These are phyloP conservation scores for Cercospora sp. DNA, from an alignment of 2,329 filamentous ascomycete species.

Conservation along the genomic window DNA sequence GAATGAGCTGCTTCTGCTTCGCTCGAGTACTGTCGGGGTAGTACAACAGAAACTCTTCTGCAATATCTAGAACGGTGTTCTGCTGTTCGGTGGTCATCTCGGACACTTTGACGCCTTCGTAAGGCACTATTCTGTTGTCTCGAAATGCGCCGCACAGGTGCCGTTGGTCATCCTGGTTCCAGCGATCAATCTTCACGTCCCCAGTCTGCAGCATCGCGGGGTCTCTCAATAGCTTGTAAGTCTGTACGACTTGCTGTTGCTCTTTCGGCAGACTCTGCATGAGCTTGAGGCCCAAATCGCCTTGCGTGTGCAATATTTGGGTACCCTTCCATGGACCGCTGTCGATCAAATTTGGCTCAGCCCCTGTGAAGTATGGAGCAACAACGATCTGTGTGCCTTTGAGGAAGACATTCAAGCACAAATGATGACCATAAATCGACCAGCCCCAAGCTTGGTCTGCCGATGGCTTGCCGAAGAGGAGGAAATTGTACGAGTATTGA, in stretches of 20 bases:
- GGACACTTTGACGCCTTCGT: slow-evolving; percentile 62
- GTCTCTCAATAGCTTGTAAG: slow-evolving; percentile 63
- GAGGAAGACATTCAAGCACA: slow-evolving; percentile 71
- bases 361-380: slow-evolving; percentile 75
- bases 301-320: slow-evolving; percentile 65
- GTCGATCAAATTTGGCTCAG: slow-evolving; percentile 76
- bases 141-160: slow-evolving; percentile 76
- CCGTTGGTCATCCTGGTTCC: slow-evolving; percentile 79
- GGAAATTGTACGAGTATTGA: slow-evolving; percentile 70
- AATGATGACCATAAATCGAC: slow-evolving; percentile 75
- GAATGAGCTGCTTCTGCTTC: slow-evolving; percentile 57
- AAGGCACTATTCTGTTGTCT: slow-evolving; percentile 74
- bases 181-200: slow-evolving; percentile 56
- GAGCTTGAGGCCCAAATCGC: slow-evolving; percentile 62
- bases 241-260: slow-evolving; percentile 54
- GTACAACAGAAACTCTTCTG: slow-evolving; percentile 67
- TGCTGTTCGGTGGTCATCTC: slow-evolving; percentile 54
- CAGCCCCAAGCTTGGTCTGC: slow-evolving; percentile 65
- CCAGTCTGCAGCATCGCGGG: slow-evolving; percentile 60
- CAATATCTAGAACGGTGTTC: slow-evolving; percentile 57
- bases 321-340: slow-evolving; percentile 63
- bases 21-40: slow-evolving; percentile 59
- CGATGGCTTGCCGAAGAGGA: slow-evolving; percentile 66
- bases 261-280: slow-evolving; percentile 63
- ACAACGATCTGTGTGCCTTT: slow-evolving; percentile 65